Evolutionary conservation across 2,329 filamentous ascomycete species (phyloP), one percentile per base, ranked within the genome.

Genomic region (Sphaerulina vaccinii): DNA sequence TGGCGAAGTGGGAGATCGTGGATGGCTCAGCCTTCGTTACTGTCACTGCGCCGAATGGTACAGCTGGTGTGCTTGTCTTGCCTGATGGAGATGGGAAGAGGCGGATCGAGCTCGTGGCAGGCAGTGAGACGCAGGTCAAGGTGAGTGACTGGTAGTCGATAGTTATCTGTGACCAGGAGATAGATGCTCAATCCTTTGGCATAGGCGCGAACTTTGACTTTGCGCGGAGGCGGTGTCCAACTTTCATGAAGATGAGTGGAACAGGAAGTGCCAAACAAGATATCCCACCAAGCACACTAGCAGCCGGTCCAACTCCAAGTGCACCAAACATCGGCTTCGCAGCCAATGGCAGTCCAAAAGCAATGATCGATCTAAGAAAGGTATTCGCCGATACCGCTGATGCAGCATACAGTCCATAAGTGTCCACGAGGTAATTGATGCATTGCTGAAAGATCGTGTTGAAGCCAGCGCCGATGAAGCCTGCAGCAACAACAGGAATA

Each of bases 371-470:
- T 24, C 76, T 71, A 32, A 78, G 65, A 56, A 79, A 73, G 1
- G 75, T 77, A 52, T 79, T 78, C 22, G 74, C 75, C 8, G 75
- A 73, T 22, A 77, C 72, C 7, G 76, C 75, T 10, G 72, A 75
- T 2, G 76, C 75, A n/a, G 75, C 75, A 56, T 75, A 76, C 0
- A 62, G 39, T 0, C 54, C 49, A 24, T 65, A 68, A 3, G 56
- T 60, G 41, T 68, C 65, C 16, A 77, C 69, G 1, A 77, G 64
- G 41, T 72, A 76, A 54, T 77, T 77, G 51, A 78, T 68, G 44
- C 73, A 75, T 57, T 75, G 73, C 54, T 77, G 69, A 61, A 78
- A 77, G 40, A 76, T 73, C 8, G 72, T 65, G 54, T 75, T 70
- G 64, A 78, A 73, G 11, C 75, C 75, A 3, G 68, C 69, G 1